Conservation (phyloP, 495 filamentous ascomycete species). For the Lasiosphaeriaceae sp. region DNA sequence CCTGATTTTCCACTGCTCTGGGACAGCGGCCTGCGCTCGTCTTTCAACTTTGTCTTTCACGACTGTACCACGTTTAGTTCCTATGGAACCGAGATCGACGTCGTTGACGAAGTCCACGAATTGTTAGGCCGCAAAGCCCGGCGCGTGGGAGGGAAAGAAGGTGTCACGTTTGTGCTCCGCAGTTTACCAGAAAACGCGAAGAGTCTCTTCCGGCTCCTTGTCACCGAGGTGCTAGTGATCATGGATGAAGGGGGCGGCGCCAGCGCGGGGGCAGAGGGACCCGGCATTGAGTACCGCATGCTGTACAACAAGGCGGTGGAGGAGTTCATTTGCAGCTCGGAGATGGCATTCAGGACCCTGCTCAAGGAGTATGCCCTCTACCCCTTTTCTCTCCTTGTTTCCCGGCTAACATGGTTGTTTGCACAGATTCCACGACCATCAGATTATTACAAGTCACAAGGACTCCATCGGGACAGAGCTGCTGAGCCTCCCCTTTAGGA, state of each 20-base stretch:
- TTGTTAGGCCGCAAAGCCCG: slow-evolving; percentile 81
- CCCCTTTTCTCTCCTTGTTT: neutral
- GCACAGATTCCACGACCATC: slow-evolving; percentile 83
- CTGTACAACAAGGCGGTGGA: slow-evolving; percentile 93
- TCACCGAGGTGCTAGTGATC: slow-evolving; percentile 76
- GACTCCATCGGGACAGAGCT: slow-evolving; percentile 82
- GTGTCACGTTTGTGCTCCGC: slow-evolving; percentile 84
- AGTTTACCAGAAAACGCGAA: slow-evolving; percentile 89
- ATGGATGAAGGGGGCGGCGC: slow-evolving; percentile 47
- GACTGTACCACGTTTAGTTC: slow-evolving; percentile 87
- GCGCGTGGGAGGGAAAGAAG: slow-evolving; percentile 82
- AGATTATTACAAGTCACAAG: slow-evolving; percentile 86
- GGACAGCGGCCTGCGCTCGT: slow-evolving; percentile 74
- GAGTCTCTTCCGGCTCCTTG: slow-evolving; percentile 75
- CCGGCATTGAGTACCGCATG: slow-evolving; percentile 81
- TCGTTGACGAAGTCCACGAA: slow-evolving; percentile 82
- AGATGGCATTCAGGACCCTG: slow-evolving; percentile 90
- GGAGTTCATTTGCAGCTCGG: slow-evolving; percentile 93
- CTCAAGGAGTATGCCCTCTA: slow-evolving; percentile 71
- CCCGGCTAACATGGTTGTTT: neutral
- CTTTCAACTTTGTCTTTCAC: slow-evolving; percentile 85
- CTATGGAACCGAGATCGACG: slow-evolving; percentile 66
- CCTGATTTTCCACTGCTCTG: slow-evolving; percentile 85
- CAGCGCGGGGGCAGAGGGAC: slow-evolving; percentile 29
- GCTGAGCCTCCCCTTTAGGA: slow-evolving; percentile 77